Conservation (phyloP, 768 basidiomycete genomes). For the Megacollybia marginata region DNA sequence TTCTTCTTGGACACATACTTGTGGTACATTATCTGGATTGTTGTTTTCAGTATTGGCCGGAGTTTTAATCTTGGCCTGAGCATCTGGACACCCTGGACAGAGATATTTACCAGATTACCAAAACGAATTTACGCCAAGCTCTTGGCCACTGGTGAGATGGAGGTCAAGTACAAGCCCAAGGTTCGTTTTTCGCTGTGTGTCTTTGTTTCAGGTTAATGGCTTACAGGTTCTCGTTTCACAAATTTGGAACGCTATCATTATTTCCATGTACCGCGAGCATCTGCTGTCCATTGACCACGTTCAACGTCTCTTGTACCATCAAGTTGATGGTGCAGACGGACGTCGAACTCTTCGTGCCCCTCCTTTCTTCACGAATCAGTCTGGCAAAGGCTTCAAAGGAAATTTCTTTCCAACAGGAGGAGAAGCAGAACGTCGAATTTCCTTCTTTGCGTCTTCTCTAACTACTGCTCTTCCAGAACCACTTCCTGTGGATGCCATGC, state of each 20-base stretch:
- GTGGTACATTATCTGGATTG: slow-evolving; percentile 99
- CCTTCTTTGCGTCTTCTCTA: slow-evolving; percentile 96
- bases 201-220: neutral
- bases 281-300: slow-evolving; percentile 97
- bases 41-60: slow-evolving; percentile 85
- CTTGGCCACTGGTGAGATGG: slow-evolving; percentile 94
- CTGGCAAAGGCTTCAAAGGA: slow-evolving; percentile 56
- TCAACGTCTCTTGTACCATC: slow-evolving; percentile 94
- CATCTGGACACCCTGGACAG: slow-evolving; percentile 99
- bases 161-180: slow-evolving; percentile 99
- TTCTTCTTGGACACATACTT: slow-evolving; percentile 99
- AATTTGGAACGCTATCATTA: slow-evolving; percentile 99
- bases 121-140: slow-evolving; percentile 98
- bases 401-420: slow-evolving; percentile 92
- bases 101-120: slow-evolving; percentile 91
- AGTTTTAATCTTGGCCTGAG: slow-evolving; percentile 91
- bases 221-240: slow-evolving; percentile 86
- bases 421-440: slow-evolving; percentile 96
- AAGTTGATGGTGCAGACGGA: slow-evolving; percentile 85
- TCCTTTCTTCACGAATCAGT: slow-evolving; percentile 96
- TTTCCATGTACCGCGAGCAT: slow-evolving; percentile 99
- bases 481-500: slow-evolving; percentile 96
- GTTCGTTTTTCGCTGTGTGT: slow-evolving; percentile 24
- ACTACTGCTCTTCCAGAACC: slow-evolving; percentile 95
- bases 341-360: slow-evolving; percentile 91